Evolutionary conservation across 257 asterid species (phyloP).

Genomic region (Capsicum baccatum): DNA sequence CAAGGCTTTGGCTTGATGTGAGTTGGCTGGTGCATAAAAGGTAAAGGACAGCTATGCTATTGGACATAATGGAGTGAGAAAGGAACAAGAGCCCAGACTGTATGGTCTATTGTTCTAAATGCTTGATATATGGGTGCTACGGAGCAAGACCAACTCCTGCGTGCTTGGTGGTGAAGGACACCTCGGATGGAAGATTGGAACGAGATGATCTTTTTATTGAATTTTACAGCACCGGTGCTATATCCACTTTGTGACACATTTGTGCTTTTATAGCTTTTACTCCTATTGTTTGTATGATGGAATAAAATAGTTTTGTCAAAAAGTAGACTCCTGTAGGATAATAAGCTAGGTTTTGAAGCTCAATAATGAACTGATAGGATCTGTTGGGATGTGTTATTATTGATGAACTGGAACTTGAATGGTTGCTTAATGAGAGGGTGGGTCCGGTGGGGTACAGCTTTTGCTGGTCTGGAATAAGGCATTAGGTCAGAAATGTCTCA

Average conservation of each 20-base stretch:
- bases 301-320: background rate
- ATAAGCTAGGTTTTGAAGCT: background rate
- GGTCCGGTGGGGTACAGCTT: background rate
- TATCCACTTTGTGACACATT: background rate
- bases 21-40: slow-evolving; percentile 15
- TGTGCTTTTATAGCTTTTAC: background rate
- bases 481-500: background rate
- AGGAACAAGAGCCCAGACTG: background rate
- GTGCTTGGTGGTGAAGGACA: background rate
- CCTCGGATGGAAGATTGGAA: background rate
- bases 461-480: background rate
- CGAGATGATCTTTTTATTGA: background rate
- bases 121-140: background rate
- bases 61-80: background rate
- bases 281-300: background rate
- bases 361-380: background rate
- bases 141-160: background rate
- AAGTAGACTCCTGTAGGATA: background rate
- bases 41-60: background rate
- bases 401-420: background rate
- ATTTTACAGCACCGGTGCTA: background rate
- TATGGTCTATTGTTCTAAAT: background rate
- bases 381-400: background rate
- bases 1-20: slow-evolving; percentile 12
- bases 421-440: background rate